Evolutionary conservation across 1,139 yeast genomes (phyloP).

Genomic region (Diutina rugosa): DNA sequence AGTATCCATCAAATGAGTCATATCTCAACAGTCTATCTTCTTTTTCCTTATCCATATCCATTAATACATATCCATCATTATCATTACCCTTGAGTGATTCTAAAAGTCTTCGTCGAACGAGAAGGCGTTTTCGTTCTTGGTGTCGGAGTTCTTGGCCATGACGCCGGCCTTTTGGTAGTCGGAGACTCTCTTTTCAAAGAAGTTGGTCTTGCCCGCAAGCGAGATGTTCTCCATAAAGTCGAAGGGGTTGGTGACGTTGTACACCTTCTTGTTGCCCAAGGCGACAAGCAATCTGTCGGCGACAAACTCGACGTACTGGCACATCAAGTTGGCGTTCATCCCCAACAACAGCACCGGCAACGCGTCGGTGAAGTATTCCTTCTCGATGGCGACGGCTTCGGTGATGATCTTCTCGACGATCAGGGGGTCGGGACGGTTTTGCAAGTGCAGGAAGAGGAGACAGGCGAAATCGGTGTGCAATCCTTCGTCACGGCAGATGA

Average conservation of each 20-base stretch:
- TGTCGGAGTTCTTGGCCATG: conserved; percentile 40
- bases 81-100: conserved; percentile 3
- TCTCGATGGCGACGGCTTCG: conserved; percentile 92
- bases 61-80: not conserved
- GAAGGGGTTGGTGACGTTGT: conserved; percentile 86
- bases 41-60: not conserved
- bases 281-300: conserved; percentile 91
- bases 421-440: conserved; percentile 69
- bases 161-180: conserved; percentile 99
- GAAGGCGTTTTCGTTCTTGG: conserved; percentile 20
- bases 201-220: conserved; percentile 95
- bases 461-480: conserved; percentile 97
- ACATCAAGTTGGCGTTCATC: conserved; percentile 85
- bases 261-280: conserved; percentile 80
- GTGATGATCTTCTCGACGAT: conserved; percentile 78
- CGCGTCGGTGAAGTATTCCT: conserved; percentile 88
- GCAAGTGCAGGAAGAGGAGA: conserved; percentile 82
- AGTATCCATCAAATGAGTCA: too few relatives aligned
- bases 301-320: conserved; percentile 93
- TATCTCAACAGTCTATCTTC: too few relatives aligned
- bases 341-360: conserved; percentile 86
- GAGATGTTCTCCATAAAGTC: conserved; percentile 98
- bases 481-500: conserved; percentile 97
- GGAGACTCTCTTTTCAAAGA: conserved; percentile 96
- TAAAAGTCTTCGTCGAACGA: conserved; percentile 39